phyloP scores from a whole-genome alignment of 2,329 filamentous ascomycete species.

The Monascus ruber region DNA sequence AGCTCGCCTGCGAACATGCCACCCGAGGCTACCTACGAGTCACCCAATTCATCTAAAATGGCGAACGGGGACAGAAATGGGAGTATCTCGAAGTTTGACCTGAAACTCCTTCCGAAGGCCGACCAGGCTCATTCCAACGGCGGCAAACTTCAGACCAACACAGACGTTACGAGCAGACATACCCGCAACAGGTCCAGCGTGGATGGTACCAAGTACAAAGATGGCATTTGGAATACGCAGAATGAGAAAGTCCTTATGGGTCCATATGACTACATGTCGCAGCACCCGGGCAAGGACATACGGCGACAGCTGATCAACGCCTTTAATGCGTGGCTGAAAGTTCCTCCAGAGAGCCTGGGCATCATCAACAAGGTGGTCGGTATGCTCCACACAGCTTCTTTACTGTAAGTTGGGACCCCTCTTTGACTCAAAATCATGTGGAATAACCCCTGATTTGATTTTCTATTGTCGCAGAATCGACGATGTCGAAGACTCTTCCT shows the following conservation, averaged over 20 bases:
- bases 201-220: slow-evolving; percentile 27
- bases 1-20: no score
- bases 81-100: slow-evolving; percentile 22
- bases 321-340: slow-evolving; percentile 34
- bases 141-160: slow-evolving; percentile 33
- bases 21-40: no score
- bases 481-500: slow-evolving; percentile 39
- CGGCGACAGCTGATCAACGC: slow-evolving; percentile 33
- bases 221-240: slow-evolving; percentile 25
- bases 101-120: slow-evolving; percentile 46
- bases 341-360: slow-evolving; percentile 27
- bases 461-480: slow-evolving; percentile 27
- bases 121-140: slow-evolving; percentile 18
- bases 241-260: slow-evolving; percentile 34
- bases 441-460: neutral
- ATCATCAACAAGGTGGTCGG: slow-evolving; percentile 34
- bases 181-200: slow-evolving; percentile 26
- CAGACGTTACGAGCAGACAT: slow-evolving; percentile 14
- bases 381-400: slow-evolving; percentile 36
- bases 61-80: slow-evolving; percentile 19
- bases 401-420: slow-evolving; percentile 22
- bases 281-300: slow-evolving; percentile 36
- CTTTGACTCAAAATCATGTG: no score
- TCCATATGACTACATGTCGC: slow-evolving; percentile 34
- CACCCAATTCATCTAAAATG: slow-evolving; percentile 50